Percentiles rank a stretch among this genome's conserved stretches.
Evolutionary conservation across 768 basidiomycete genomes (phyloP).

Genomic region (Trametes meyenii): DNA sequence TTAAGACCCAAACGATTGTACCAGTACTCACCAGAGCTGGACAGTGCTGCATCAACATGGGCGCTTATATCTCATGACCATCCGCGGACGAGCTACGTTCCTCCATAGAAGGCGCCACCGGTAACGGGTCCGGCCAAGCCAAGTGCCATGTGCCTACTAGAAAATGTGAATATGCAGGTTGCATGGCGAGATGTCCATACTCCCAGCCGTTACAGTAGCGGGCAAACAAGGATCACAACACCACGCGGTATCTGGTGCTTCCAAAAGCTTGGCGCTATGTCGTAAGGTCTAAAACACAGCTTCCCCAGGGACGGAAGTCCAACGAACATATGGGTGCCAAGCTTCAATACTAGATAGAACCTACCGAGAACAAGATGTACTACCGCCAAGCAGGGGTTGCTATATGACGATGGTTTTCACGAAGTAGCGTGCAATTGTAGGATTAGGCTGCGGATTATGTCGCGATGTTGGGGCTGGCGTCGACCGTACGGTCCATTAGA

Average conservation of each 20-base stretch:
- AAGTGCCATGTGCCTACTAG: no score
- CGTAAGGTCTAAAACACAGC: not conserved
- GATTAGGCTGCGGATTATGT: not conserved
- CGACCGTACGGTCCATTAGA: not conserved
- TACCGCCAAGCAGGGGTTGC: constrained; percentile 3
- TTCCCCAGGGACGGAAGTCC: not conserved
- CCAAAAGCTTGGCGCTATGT: constrained; percentile 8
- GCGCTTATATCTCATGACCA: no score
- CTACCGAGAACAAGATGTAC: not conserved
- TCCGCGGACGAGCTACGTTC: no score
- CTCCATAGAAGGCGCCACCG: no score
- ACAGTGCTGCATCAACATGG: no score
- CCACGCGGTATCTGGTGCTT: constrained; percentile 1
- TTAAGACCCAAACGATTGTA: no score
- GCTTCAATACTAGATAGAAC: not conserved
- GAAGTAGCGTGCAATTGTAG: not conserved
- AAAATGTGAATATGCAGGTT: no score
- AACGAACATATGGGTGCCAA: not conserved
- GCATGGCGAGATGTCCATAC: no score
- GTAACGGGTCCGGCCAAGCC: no score
- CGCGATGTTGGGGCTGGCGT: not conserved
- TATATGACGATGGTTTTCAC: not conserved
- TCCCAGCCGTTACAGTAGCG: not conserved
- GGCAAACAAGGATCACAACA: not conserved
- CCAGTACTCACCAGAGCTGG: no score